phyloP scores from a whole-genome alignment of 305 asterid species.

The Ajuga reptans region DNA sequence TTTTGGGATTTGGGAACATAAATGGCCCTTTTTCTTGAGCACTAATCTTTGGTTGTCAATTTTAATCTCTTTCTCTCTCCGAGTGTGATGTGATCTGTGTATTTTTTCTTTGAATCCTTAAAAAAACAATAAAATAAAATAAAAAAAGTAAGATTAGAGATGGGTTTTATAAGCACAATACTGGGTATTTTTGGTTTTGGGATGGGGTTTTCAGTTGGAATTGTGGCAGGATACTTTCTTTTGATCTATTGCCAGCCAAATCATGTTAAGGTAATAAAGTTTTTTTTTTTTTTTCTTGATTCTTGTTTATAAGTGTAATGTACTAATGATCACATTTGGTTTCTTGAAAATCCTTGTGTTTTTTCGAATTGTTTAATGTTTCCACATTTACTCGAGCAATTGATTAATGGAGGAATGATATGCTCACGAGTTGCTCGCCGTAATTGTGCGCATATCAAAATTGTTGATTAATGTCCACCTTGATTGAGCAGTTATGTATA shows the following conservation, averaged over 20 bases:
- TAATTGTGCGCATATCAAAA: no score
- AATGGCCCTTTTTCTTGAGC: conserved; percentile 16
- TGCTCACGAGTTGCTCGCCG: no score
- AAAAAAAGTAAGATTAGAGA: conserved; percentile 15
- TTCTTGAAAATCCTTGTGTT: background rate
- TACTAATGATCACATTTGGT: background rate
- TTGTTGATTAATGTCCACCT: no score
- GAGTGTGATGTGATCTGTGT: no score
- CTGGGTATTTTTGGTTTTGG: conserved; percentile 71
- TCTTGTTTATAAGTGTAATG: background rate
- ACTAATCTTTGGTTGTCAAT: no score
- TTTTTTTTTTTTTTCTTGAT: background rate
- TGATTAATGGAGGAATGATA: no score
- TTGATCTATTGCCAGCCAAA: conserved; percentile 57
- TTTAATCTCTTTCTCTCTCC: no score
- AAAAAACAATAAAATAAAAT: background rate
- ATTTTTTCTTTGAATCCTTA: background rate
- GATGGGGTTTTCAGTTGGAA: conserved; percentile 51
- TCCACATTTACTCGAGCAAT: no score
- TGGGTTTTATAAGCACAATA: conserved; percentile 66
- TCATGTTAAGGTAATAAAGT: conserved; percentile 48
- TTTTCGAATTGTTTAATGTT: background rate
- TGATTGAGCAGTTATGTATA: no score
- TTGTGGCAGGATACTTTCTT: conserved; percentile 59
- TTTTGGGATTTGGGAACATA: background rate